Evolutionary conservation across 2,329 filamentous ascomycete species (phyloP).

Genomic region (Neoascochyta sp.): DNA sequence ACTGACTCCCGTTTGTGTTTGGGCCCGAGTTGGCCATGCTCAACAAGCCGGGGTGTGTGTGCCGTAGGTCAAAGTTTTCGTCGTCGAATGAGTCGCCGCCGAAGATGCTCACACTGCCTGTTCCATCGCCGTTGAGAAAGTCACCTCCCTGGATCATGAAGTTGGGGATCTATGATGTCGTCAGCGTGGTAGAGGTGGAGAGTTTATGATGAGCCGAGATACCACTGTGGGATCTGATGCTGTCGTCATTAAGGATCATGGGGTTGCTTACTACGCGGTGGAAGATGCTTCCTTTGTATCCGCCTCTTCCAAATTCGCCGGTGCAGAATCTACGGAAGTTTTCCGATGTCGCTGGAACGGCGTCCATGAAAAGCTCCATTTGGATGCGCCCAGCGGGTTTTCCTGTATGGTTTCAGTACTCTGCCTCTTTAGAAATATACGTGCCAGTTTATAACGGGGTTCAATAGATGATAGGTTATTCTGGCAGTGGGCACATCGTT

Average conservation of each 20-base stretch:
- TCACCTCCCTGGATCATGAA: slow-evolving; percentile 95
- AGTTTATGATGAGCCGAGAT: too few species aligned
- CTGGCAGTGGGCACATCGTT: too few species aligned
- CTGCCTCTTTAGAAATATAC: too few species aligned
- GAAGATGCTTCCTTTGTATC: slow-evolving; percentile 76
- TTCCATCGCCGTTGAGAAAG: slow-evolving; percentile 73
- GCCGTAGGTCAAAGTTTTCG: slow-evolving; percentile 84
- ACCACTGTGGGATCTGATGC: too few species aligned
- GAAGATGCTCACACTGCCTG: slow-evolving; percentile 87
- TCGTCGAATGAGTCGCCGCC: slow-evolving; percentile 76
- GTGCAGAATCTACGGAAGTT: slow-evolving; percentile 82
- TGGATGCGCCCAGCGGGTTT: slow-evolving; percentile 68
- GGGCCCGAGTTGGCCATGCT: slow-evolving; percentile 97
- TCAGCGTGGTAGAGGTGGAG: not conserved
- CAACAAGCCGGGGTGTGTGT: slow-evolving; percentile 92
- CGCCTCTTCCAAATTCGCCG: slow-evolving; percentile 67
- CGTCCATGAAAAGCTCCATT: slow-evolving; percentile 78
- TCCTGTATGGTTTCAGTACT: too few species aligned
- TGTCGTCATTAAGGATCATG: not conserved
- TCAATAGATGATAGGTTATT: too few species aligned
- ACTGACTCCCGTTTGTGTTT: slow-evolving; percentile 93
- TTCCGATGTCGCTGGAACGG: slow-evolving; percentile 76
- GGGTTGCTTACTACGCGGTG: slow-evolving; percentile 66
- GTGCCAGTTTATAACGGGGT: too few species aligned
- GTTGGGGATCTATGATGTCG: slow-evolving; percentile 64